These are phyloP conservation scores for Neoscytalidium dimidiatum DNA, from an alignment of 2,329 filamentous ascomycete species.

Conservation along the genomic window DNA sequence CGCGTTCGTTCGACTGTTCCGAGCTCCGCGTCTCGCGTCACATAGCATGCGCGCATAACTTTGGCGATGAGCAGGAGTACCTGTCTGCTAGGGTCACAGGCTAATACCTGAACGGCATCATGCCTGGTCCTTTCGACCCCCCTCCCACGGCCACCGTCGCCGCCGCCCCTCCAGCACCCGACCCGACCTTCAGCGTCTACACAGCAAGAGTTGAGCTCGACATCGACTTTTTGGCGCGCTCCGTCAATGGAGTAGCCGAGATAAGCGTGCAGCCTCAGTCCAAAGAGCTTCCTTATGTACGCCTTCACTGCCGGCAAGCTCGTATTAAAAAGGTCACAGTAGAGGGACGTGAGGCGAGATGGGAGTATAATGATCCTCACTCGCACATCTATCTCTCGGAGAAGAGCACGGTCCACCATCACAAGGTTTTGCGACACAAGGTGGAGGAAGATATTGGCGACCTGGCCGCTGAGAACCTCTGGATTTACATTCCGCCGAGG, in stretches of 20 bases:
- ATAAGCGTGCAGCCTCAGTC: slow-evolving; percentile 72
- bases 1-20: slow-evolving; percentile 12
- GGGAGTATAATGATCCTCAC: slow-evolving; percentile 66
- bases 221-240: slow-evolving; percentile 77
- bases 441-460: slow-evolving; percentile 58
- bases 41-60: slow-evolving; percentile 17
- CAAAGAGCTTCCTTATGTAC: slow-evolving; percentile 56
- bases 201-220: slow-evolving; percentile 90
- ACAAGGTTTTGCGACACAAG: slow-evolving; percentile 73
- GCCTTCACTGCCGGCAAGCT: slow-evolving; percentile 65
- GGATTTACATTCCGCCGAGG: slow-evolving; percentile 60
- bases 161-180: slow-evolving; percentile 4
- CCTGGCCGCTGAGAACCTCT: slow-evolving; percentile 58
- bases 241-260: slow-evolving; percentile 75
- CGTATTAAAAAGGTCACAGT: slow-evolving; percentile 55
- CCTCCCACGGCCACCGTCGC: slow-evolving; percentile 28
- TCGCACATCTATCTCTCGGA: slow-evolving; percentile 63
- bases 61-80: slow-evolving; percentile 19
- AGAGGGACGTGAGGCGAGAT: slow-evolving; percentile 39
- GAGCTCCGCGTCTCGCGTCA: slow-evolving; percentile 13
- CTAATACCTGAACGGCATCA: slow-evolving; percentile 20
- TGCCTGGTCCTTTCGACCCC: slow-evolving; percentile 29
- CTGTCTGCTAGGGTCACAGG: slow-evolving; percentile 16
- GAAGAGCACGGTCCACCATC: slow-evolving; percentile 67
- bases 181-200: slow-evolving; percentile 58